phyloP scores from a whole-genome alignment of 495 filamentous ascomycete species.

The Penicillium paxilli region DNA sequence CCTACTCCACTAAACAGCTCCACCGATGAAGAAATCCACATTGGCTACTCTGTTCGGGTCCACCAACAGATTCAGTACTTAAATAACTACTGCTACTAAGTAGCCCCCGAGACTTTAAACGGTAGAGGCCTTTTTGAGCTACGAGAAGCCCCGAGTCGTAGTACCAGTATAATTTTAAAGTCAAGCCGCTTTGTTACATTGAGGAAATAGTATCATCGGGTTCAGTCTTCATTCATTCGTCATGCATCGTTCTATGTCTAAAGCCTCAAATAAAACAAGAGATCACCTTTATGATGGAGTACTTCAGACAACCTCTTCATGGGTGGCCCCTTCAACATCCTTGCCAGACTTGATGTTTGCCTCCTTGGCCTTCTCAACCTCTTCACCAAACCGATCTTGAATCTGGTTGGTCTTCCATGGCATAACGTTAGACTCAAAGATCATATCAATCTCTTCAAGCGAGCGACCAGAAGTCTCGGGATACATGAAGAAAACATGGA shows the following conservation, averaged over 20 bases:
- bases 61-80: no score
- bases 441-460: slow-evolving; percentile 65
- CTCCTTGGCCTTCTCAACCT: slow-evolving; percentile 25
- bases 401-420: slow-evolving; percentile 29
- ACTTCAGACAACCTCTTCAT: slow-evolving; percentile 22
- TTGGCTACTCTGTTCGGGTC: background rate
- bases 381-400: slow-evolving; percentile 24
- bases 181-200: no score
- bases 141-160: no score
- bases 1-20: no score
- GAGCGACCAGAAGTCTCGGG: slow-evolving; percentile 71
- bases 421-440: slow-evolving; percentile 33
- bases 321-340: slow-evolving; percentile 6
- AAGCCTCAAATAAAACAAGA: background rate
- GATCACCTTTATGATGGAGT: background rate
- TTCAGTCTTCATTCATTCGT: background rate
- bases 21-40: background rate
- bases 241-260: background rate
- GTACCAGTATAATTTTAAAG: no score
- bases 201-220: background rate
- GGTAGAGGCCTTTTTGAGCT: no score
- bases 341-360: background rate
- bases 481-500: slow-evolving; percentile 67
- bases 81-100: no score
- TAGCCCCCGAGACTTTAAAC: no score